Conservation (phyloP, 1,284 basidiomycete genomes). For the Anthracocystis panici-leucophaei region DNA sequence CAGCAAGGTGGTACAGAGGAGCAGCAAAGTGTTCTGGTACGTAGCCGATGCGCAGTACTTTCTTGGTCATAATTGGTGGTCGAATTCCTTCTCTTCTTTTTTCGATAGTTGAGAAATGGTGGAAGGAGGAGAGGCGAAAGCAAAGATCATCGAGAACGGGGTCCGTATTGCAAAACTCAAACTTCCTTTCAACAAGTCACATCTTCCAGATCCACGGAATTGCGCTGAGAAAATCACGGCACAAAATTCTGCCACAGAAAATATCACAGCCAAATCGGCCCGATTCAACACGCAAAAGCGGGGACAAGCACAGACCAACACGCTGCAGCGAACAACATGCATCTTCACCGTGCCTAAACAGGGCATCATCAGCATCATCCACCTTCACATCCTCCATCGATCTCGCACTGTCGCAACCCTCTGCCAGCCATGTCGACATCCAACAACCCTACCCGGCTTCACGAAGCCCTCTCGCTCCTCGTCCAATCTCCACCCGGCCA, state of each 20-base stretch:
- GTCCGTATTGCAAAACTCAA: not conserved
- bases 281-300: not conserved
- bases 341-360: not conserved
- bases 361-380: not conserved
- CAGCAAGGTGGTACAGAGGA: conserved; percentile 60
- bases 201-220: not conserved
- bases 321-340: not conserved
- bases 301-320: conserved; percentile 34
- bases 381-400: not conserved
- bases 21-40: conserved; percentile 67
- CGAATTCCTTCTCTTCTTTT: no score
- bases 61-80: conserved; percentile 12
- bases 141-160: not conserved
- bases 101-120: not conserved
- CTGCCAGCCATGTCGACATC: conserved; percentile 17
- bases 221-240: not conserved
- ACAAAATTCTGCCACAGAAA: not conserved
- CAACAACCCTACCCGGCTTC: conserved; percentile 20
- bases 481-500: conserved; percentile 58
- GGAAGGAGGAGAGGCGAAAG: not conserved
- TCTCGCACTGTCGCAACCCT: not conserved
- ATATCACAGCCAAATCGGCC: not conserved
- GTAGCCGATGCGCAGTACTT: conserved; percentile 58
- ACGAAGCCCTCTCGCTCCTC: conserved; percentile 40
- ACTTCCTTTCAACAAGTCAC: not conserved